Conservation (phyloP, 225 moss, liverwort and hornwort genomes). For the Antitrichia curtipendula region DNA sequence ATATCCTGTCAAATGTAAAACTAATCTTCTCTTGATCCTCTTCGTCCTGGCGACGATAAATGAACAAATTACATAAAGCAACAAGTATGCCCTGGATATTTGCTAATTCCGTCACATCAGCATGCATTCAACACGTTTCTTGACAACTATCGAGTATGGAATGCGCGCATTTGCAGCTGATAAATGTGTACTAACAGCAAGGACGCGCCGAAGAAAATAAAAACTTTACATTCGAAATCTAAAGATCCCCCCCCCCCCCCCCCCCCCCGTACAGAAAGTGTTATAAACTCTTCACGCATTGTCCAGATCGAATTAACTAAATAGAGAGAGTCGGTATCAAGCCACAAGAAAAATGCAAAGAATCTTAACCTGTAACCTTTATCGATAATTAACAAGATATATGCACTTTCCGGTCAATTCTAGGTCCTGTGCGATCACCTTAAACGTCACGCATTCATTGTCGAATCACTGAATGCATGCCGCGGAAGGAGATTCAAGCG, state of each 20-base stretch:
- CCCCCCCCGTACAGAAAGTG: background rate
- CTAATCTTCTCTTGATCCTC: slow-evolving; percentile 19
- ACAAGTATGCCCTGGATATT: background rate
- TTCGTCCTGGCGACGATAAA: background rate
- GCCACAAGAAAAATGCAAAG: background rate
- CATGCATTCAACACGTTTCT: background rate
- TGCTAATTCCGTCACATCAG: background rate
- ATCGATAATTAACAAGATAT: too few species aligned
- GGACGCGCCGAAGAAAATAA: background rate
- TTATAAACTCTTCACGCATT: background rate
- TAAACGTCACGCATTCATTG: slow-evolving; percentile 16
- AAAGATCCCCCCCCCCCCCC: background rate
- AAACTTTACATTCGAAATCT: background rate
- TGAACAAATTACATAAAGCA: background rate
- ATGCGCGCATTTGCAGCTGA: background rate
- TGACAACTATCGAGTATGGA: background rate
- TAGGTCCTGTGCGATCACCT: slow-evolving; percentile 1
- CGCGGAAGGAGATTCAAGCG: background rate
- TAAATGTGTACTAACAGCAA: background rate
- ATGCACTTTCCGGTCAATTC: background rate
- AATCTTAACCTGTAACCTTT: background rate
- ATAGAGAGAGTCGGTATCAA: background rate
- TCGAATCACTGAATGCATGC: background rate
- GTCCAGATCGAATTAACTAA: background rate
- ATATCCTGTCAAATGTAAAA: slow-evolving; percentile 33